Evolutionary conservation across 345 rosid genomes (phyloP), one percentile per base, ranked within the genome.

Genomic region (Eucalyptus pumila): DNA sequence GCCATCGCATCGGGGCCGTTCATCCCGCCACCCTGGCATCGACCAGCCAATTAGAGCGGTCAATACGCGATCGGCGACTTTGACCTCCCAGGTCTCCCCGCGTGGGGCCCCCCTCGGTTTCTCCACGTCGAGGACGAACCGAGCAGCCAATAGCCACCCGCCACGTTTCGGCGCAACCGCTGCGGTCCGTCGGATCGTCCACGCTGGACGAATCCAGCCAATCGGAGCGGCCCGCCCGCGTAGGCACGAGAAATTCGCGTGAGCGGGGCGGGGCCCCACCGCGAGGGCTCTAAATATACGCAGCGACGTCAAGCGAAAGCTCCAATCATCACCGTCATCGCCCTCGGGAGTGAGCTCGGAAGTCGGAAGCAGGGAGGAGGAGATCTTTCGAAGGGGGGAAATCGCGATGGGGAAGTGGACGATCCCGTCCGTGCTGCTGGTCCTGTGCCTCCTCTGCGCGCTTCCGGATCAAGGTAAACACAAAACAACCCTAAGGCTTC

Each of bases 331-430:
- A 56, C 1, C 62, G 3, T 60, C 86, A 56, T 24, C 62, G 21
- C 0, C 62, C 62, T 56, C 30, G 62, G 89, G 89, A 54, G 80
- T 21, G 89, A 42, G 5, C 87, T 30, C 11, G 80, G 67, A 56
- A 81, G 60, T 32, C 9, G 23, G 87, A 42, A 16, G 81, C 56
- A 34, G 69, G 34, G 8, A 27, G 65, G 91, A 26, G 32, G 24
- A 48, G 27, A 47, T 12, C 19, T 8, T 76, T 27, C 81, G 85
- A 27, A 62, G 76, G 23, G 44, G 50, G 86, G 42, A 44, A 65
- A 44, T 62, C 19, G 89, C 91, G 19, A 98, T 97, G 99, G 93
- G 96, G 98, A 97, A 94, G 95, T 95, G 97, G 99, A 93, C 99
- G 91, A 51, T 96, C 91, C 95, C 97, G 92, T 95, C 97, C 95